These are phyloP conservation scores for Xeromyces bisporus DNA, from an alignment of 495 filamentous ascomycete genomes.

Conservation along the genomic window DNA sequence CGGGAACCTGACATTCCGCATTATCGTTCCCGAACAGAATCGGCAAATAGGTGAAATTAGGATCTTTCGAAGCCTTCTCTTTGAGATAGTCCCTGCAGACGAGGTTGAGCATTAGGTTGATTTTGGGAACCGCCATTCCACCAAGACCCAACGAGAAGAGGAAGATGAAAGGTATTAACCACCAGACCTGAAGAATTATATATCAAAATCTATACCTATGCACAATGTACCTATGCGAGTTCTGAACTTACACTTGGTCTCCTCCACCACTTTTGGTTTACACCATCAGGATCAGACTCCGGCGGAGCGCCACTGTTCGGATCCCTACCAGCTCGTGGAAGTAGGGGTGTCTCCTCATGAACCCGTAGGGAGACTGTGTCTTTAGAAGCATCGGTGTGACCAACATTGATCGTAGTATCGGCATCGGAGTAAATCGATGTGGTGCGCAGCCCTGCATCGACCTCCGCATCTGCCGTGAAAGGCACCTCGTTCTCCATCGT, in stretches of 20 bases:
- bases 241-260: slow-evolving; percentile 5
- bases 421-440: slow-evolving; percentile 1
- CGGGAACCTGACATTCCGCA: slow-evolving; percentile 51
- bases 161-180: slow-evolving; percentile 63
- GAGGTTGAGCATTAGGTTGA: slow-evolving; percentile 64
- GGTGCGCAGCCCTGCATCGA: slow-evolving; percentile 20
- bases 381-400: slow-evolving; percentile 1
- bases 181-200: slow-evolving; percentile 47
- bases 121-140: slow-evolving; percentile 57
- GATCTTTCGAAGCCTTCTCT: slow-evolving; percentile 38
- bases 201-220: slow-evolving; percentile 2
- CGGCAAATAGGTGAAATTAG: slow-evolving; percentile 42
- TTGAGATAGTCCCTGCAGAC: slow-evolving; percentile 66
- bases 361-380: slow-evolving; percentile 1
- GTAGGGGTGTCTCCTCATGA: slow-evolving; percentile 24
- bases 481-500: slow-evolving; percentile 11
- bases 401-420: slow-evolving; percentile 1
- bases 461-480: slow-evolving; percentile 17
- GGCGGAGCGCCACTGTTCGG: slow-evolving; percentile 4
- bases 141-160: slow-evolving; percentile 72
- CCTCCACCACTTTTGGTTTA: slow-evolving; percentile 2
- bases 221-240: not conserved
- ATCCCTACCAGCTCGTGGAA: slow-evolving; percentile 7
- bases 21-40: slow-evolving; percentile 50
- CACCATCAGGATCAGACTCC: not conserved